phyloP scores from a whole-genome alignment of 2,329 filamentous ascomycete genomes.

The Cadophora sp. region DNA sequence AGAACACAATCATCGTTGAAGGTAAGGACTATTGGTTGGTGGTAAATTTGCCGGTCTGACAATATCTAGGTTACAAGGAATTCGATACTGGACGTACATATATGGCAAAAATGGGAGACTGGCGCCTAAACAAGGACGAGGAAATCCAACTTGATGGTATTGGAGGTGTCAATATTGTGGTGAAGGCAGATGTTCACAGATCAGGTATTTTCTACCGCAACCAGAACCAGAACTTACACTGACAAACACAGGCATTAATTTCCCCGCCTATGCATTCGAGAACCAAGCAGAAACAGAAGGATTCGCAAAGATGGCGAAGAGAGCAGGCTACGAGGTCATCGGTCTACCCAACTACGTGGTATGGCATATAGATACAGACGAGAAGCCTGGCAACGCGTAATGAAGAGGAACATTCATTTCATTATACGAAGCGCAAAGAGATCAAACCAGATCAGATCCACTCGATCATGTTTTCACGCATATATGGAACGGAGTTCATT shows the following conservation, averaged over 20 bases:
- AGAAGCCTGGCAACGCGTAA: slow-evolving; percentile 80
- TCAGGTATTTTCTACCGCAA: slow-evolving; percentile 66
- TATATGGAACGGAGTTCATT: slow-evolving; percentile 45
- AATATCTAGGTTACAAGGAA: slow-evolving; percentile 79
- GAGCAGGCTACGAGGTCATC: slow-evolving; percentile 90
- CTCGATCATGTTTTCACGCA: slow-evolving; percentile 43
- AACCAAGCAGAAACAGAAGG: slow-evolving; percentile 99
- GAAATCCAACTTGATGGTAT: slow-evolving; percentile 95
- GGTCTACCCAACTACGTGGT: slow-evolving; percentile 97
- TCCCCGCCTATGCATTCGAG: slow-evolving; percentile 94
- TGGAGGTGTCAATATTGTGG: slow-evolving; percentile 95
- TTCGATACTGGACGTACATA: slow-evolving; percentile 89
- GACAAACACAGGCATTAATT: slow-evolving; percentile 80
- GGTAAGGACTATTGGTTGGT: slow-evolving; percentile 55
- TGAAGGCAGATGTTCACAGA: slow-evolving; percentile 97
- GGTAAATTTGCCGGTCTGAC: slow-evolving; percentile 17
- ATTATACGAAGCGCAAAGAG: slow-evolving; percentile 32
- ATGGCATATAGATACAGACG: slow-evolving; percentile 97
- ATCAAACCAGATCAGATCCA: slow-evolving; percentile 28
- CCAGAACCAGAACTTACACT: slow-evolving; percentile 33
- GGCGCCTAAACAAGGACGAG: slow-evolving; percentile 88
- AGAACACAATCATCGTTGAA: slow-evolving; percentile 86
- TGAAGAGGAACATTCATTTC: slow-evolving; percentile 20
- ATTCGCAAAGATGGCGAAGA: slow-evolving; percentile 98
- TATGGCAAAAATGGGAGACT: slow-evolving; percentile 91